A percentile compares a stretch with the other conserved stretches of the same genome.
Conservation (phyloP, 257 asterid species). For the Gentiana macrophylla region DNA sequence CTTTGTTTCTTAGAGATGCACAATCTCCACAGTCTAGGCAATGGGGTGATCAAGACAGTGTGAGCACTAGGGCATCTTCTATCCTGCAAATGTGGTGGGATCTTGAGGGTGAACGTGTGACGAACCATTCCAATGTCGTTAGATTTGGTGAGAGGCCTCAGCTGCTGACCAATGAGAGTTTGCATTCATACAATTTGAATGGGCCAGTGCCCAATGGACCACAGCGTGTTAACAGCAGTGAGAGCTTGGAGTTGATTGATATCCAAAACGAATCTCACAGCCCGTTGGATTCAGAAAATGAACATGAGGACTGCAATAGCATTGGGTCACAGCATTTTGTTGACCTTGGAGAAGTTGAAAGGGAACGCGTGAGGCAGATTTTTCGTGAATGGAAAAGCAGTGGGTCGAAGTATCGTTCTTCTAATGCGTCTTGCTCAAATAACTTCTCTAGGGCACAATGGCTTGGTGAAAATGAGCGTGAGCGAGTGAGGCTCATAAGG, state of each 20-base stretch:
- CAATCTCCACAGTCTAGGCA: too few species aligned
- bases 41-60: too few species aligned
- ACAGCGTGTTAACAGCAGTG: constrained; percentile 31
- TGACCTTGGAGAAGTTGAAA: constrained; percentile 64
- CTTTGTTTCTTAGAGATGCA: too few species aligned
- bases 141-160: constrained; percentile 21
- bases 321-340: constrained; percentile 51
- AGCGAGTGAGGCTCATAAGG: too few species aligned
- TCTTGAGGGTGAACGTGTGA: too few species aligned
- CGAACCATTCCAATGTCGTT: too few species aligned
- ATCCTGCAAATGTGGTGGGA: too few species aligned
- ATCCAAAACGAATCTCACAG: too few species aligned
- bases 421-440: constrained; percentile 19
- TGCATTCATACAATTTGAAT: constrained; percentile 21
- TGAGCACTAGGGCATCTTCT: too few species aligned
- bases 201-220: constrained; percentile 25
- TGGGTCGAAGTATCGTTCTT: constrained; percentile 32
- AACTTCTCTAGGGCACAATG: constrained; percentile 29
- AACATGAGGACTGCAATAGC: too few species aligned
- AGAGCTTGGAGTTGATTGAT: too few species aligned
- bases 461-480: constrained; percentile 45
- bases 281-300: too few species aligned
- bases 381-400: constrained; percentile 67
- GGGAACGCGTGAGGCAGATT: constrained; percentile 70
- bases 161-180: constrained; percentile 19